Evolutionary conservation across 2,329 filamentous ascomycete genomes (phyloP), one percentile per base, ranked within the genome.

Genomic region (Metarhizium guizhouense): DNA sequence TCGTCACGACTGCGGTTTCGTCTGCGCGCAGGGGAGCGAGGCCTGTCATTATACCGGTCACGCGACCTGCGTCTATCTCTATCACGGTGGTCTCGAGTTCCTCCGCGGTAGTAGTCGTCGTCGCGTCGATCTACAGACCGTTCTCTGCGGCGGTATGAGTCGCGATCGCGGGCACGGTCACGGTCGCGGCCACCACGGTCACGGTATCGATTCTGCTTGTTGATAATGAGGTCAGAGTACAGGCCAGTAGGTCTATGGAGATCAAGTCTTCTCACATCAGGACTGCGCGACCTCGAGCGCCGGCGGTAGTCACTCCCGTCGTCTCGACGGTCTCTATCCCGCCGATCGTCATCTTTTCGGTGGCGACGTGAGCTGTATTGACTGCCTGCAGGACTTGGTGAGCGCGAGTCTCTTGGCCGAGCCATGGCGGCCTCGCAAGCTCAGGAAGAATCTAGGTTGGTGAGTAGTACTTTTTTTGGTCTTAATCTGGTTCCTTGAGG

Each of bases 301-400:
- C 81, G 78, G 58, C 80, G 78, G 66, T 74, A 67, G 63, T 79
- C 76, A 66, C 76, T 74, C 56, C 74, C 72, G 61, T 75, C 73
- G 65, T 77, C 74, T 58, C 76, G 73, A 60, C 77, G 76, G 62
- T 78, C 76, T 66, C 77, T 73, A 60, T 72, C 79, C 70, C 72
- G 81, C 70, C 83, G 83, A 64, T 74, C 76, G 70, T 81, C 79
- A 73, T 81, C 78, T 72, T 84, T 81, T 65, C 79, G 80, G 67
- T 74, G 82, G 75, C 83, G 87, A 76, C 84, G 85, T 68, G 85
- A 83, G 73, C 84, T 85, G 73, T 82, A 80, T 70, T 88, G 85
- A 80, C 87, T 90, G 84, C 87, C 88, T 91, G 86, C 85, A 86
- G 87, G 87, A 85, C 87, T 90, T 88, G 88, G 89, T 92, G 88